Conservation (phyloP, 805 yeast species). For the Metschnikowia drakensbergensis region DNA sequence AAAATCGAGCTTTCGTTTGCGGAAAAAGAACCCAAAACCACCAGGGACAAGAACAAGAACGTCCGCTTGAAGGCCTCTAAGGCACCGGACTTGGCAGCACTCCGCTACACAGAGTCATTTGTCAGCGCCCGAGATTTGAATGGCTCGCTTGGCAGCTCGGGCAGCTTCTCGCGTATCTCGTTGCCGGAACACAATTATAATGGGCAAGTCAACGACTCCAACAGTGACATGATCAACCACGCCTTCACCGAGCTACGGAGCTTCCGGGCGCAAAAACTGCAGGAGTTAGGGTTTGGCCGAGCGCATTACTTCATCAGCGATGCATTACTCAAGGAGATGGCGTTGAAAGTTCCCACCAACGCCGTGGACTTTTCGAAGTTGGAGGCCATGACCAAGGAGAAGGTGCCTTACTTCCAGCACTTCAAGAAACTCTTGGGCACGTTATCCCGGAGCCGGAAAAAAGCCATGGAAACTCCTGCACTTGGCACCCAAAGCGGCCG, state of each 20-base stretch:
- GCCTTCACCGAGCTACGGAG: constrained; percentile 36
- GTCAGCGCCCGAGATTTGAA: constrained; percentile 23
- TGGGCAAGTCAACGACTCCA: constrained; percentile 15
- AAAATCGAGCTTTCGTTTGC: constrained; percentile 53
- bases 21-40: constrained; percentile 11
- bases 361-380: constrained; percentile 43
- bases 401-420: constrained; percentile 29
- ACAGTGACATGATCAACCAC: constrained; percentile 25
- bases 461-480: constrained; percentile 2
- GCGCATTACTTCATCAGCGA: constrained; percentile 24
- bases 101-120: constrained; percentile 24
- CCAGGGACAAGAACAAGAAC: not conserved
- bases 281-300: constrained; percentile 32
- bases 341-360: constrained; percentile 49
- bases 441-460: constrained; percentile 32
- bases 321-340: constrained; percentile 49
- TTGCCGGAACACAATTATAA: constrained; percentile 20
- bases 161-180: constrained; percentile 17
- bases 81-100: constrained; percentile 10
- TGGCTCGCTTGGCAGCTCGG: not conserved
- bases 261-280: constrained; percentile 41
- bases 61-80: constrained; percentile 11
- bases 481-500: not conserved
- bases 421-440: constrained; percentile 37
- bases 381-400: constrained; percentile 32